Percentiles rank a stretch among this genome's conserved stretches.
These are phyloP conservation scores for Candida sp. DNA, from an alignment of 1,139 yeast species.

Conservation along the genomic window DNA sequence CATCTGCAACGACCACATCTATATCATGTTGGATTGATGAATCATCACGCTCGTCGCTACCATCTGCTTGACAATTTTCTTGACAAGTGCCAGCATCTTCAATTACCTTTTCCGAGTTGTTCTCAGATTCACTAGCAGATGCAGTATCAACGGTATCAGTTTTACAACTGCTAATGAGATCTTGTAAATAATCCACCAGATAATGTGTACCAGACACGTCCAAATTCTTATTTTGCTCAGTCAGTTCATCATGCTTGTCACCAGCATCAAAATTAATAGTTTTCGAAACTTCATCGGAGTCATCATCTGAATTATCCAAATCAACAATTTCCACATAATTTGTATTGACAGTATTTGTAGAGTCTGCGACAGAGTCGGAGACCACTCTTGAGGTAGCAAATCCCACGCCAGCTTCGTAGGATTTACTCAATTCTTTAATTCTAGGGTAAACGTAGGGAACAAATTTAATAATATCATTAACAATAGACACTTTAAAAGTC, in stretches of 20 bases:
- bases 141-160: too few relatives aligned
- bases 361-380: too few relatives aligned
- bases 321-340: neutral
- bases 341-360: neutral
- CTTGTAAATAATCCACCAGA: neutral
- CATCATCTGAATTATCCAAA: neutral
- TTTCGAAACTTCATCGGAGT: conserved; percentile 1
- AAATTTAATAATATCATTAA: conserved; percentile 6
- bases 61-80: conserved; percentile 4
- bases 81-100: conserved; percentile 5
- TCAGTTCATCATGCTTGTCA: neutral
- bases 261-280: neutral
- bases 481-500: conserved; percentile 14
- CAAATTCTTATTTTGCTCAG: too few relatives aligned
- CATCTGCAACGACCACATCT: too few relatives aligned
- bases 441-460: conserved; percentile 3
- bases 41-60: conserved; percentile 3
- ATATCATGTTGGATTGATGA: too few relatives aligned
- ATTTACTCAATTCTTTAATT: neutral
- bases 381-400: too few relatives aligned
- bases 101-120: neutral
- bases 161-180: neutral
- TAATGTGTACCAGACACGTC: too few relatives aligned
- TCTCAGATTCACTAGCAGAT: too few relatives aligned
- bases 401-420: too few relatives aligned